Evolutionary conservation across 768 basidiomycete genomes (phyloP), one percentile per base, ranked within the genome.

Genomic region (Macrocybe gigantea): DNA sequence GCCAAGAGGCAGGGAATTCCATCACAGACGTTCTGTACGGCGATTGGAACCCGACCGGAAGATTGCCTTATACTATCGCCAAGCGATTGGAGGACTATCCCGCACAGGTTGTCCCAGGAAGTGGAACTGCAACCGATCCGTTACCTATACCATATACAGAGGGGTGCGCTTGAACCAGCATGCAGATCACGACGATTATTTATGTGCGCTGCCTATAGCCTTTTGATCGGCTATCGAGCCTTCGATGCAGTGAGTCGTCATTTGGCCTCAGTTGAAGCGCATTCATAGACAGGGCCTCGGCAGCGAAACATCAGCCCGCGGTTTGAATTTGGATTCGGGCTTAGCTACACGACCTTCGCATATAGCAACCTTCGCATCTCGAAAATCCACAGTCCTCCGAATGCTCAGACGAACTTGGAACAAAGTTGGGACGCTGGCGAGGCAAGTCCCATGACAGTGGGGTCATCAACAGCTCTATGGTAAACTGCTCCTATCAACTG

Each of bases 261-360:
- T 6, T 64, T 66, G 0, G 12, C 1, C 1, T n/a, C 14, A 8
- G 9, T 5, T 14, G 5, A 38, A 31, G 15, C 38, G 50, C 5
- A 13, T 29, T 37, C 35, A 65, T 12, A 70, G 32, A 31, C 35
- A 38, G 30, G 7, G 3, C 29, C 9, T 14, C 41, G 35, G 41
- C 14, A 78, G 69, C 60, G 70, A 56, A 73, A 78, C 55, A 83
- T 84, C 54, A 69, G 67, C 3, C 83, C 83, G 1, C 79, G 80
- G 29, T 85, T 74, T 56, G 81, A 82, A 56, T 89, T 89, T 59
- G 87, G 87, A 5, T 87, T 76, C 58, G 87, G 87, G 1, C 58
- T 88, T 58, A 79, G 77, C 42, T 89, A 89, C 64, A 79, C 87
- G 13, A 68, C 61, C 5, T 89, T 88, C 60, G 62, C 73, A 34